phyloP scores from a whole-genome alignment of 2,329 filamentous ascomycete genomes.

The Xylaria sp. region DNA sequence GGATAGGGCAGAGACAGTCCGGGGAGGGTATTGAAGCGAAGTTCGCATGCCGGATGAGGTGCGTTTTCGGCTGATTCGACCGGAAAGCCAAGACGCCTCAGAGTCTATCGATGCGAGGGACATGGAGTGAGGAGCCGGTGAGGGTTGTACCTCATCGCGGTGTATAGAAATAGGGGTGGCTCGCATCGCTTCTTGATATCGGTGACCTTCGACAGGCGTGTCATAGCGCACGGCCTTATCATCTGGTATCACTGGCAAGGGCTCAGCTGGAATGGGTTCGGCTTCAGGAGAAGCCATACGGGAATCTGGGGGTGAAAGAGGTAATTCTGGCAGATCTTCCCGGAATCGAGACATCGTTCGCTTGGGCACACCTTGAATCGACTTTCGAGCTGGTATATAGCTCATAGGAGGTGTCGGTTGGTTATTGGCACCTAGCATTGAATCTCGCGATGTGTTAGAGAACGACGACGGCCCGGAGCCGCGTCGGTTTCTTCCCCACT shows the following conservation, averaged over 20 bases:
- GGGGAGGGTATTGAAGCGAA: constrained; percentile 44
- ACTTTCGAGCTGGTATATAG: constrained; percentile 40
- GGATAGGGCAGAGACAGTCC: constrained; percentile 62
- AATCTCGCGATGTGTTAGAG: constrained; percentile 89
- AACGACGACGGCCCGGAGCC: constrained; percentile 74
- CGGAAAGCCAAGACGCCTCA: constrained; percentile 94
- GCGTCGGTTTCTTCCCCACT: constrained; percentile 66
- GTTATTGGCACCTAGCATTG: constrained; percentile 68
- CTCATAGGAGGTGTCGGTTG: constrained; percentile 44
- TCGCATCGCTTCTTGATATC: constrained; percentile 45
- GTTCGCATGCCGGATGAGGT: constrained; percentile 52
- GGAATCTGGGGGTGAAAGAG: constrained; percentile 84
- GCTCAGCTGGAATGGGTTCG: constrained; percentile 46
- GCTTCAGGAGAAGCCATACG: constrained; percentile 78
- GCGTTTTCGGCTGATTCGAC: constrained; percentile 61
- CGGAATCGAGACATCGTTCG: constrained; percentile 89
- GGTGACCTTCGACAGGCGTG: constrained; percentile 53
- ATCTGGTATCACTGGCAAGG: constrained; percentile 44
- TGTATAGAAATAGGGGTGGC: constrained; percentile 54
- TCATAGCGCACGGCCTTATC: constrained; percentile 49
- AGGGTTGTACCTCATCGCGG: constrained; percentile 51
- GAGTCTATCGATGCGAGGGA: constrained; percentile 95
- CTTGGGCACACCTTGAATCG: constrained; percentile 62
- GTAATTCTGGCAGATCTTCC: constrained; percentile 87
- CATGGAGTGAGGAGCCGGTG: constrained; percentile 71